Evolutionary conservation across 371 early-diverging fungal species (phyloP).

Genomic region (Blastocladiella emersonii): DNA sequence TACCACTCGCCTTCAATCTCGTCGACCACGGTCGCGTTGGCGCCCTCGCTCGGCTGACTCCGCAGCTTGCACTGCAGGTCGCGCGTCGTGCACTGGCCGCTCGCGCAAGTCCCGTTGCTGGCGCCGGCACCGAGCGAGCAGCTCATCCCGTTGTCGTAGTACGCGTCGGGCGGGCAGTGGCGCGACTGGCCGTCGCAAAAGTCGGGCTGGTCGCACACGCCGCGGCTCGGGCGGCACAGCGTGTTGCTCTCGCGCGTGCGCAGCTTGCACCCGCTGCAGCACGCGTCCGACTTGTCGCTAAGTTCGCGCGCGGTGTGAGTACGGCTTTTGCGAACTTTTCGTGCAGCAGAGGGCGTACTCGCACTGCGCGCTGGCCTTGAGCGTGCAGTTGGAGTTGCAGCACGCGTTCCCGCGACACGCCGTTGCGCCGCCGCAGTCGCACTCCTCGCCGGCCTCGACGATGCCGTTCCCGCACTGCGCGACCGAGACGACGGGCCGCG

Average conservation of each 20-base stretch:
- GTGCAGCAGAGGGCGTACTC: neutral
- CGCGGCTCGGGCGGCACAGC: neutral
- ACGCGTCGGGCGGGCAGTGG: neutral
- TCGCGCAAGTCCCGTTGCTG: neutral
- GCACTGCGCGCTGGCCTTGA: slow-evolving; percentile 7
- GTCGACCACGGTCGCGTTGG: too few species aligned
- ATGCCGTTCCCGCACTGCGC: slow-evolving; percentile 8
- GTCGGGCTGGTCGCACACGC: neutral
- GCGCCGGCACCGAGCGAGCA: neutral
- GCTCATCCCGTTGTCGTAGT: neutral
- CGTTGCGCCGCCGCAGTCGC: slow-evolving; percentile 7
- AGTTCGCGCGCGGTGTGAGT: neutral
- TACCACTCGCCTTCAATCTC: too few species aligned
- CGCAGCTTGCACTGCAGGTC: neutral
- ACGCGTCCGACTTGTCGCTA: neutral
- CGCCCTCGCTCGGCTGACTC: neutral
- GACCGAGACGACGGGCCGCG: neutral
- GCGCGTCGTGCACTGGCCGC: neutral
- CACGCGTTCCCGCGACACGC: slow-evolving; percentile 6
- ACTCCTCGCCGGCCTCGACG: slow-evolving; percentile 9
- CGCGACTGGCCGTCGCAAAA: neutral
- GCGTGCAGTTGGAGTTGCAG: slow-evolving; percentile 7
- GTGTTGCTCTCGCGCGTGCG: neutral
- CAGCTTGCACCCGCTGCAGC: neutral
- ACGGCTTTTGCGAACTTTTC: neutral